phyloP scores from a whole-genome alignment of 306 rosid species.

The Cucurbita pepo region DNA sequence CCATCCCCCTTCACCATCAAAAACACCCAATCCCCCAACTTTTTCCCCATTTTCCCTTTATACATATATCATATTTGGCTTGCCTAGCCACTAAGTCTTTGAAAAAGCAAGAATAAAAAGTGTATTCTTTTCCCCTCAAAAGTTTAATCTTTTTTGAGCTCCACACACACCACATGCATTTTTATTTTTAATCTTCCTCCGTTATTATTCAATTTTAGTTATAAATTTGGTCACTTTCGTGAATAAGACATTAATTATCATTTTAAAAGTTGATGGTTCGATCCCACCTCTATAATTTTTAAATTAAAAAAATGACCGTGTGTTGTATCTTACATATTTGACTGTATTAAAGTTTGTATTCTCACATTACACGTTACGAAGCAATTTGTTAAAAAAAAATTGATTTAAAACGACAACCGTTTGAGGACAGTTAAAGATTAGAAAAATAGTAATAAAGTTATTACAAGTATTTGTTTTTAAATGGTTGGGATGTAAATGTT shows the following conservation, averaged over 20 bases:
- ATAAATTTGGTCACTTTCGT: too few relatives aligned
- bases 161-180: not conserved
- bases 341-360: not conserved
- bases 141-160: not conserved
- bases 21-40: not conserved
- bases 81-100: not conserved
- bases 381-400: too few relatives aligned
- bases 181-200: not conserved
- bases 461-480: too few relatives aligned
- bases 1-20: not conserved
- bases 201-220: too few relatives aligned
- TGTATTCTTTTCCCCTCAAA: too few relatives aligned
- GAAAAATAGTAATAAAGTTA: too few relatives aligned
- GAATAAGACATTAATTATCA: too few relatives aligned
- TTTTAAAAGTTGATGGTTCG: not conserved
- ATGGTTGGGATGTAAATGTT: too few relatives aligned
- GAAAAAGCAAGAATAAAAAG: not conserved
- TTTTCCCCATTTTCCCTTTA: not conserved
- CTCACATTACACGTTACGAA: too few relatives aligned
- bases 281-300: not conserved
- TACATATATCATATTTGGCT: not conserved
- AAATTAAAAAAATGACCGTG: too few relatives aligned
- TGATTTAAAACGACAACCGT: too few relatives aligned
- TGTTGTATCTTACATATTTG: not conserved
- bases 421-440: too few relatives aligned